Percentiles rank a stretch among this genome's conserved stretches.
Conservation (phyloP, 768 basidiomycete genomes). For the Multifurca ochricompacta region DNA sequence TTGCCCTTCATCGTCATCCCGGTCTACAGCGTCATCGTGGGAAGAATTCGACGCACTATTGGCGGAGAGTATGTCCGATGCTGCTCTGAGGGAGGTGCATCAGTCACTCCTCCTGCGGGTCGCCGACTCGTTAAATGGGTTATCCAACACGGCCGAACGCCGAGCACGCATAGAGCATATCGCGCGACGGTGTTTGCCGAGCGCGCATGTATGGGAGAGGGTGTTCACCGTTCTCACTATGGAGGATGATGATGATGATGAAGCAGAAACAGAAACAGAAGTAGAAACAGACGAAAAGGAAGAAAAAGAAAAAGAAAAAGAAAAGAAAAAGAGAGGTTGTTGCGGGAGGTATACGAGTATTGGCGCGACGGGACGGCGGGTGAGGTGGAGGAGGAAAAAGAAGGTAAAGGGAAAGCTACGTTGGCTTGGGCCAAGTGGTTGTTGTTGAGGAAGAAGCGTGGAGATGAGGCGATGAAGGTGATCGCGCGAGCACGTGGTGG, state of each 20-base stretch:
- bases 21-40: constrained; percentile 3
- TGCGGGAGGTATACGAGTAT: constrained; percentile 33
- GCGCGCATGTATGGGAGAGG: constrained; percentile 36
- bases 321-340: constrained; percentile 25
- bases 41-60: constrained; percentile 7
- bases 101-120: constrained; percentile 42
- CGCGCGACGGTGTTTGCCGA: constrained; percentile 36
- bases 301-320: no score
- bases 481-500: constrained; percentile 30
- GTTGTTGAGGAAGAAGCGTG: constrained; percentile 22
- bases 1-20: not conserved
- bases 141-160: constrained; percentile 18
- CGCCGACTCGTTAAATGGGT: constrained; percentile 30
- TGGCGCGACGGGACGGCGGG: constrained; percentile 41
- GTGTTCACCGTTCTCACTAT: constrained; percentile 31
- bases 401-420: no score
- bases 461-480: constrained; percentile 31
- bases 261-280: constrained; percentile 22
- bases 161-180: constrained; percentile 33
- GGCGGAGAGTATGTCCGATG: constrained; percentile 17
- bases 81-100: constrained; percentile 29
- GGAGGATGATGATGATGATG: not conserved
- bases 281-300: no score
- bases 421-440: constrained; percentile 44
- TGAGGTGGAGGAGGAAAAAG: constrained; percentile 25